Conservation (phyloP, 805 yeast species). For the Candida silvicultrix region DNA sequence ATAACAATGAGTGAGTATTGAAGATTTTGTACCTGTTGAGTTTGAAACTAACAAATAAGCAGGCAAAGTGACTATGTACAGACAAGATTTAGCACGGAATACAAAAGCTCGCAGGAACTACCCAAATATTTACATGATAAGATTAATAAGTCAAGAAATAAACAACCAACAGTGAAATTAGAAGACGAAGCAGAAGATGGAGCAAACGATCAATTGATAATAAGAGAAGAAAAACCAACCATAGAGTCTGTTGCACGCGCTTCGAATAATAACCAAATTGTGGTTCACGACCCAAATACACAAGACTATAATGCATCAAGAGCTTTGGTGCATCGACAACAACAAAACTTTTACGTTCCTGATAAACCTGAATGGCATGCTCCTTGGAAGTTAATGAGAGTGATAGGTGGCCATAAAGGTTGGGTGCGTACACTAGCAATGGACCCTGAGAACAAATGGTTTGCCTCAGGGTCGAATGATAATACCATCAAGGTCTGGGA, state of each 20-base stretch:
- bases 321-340: conserved; percentile 7
- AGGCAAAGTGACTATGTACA: conserved; percentile 23
- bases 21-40: neutral
- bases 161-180: neutral
- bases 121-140: conserved; percentile 24
- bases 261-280: neutral
- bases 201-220: conserved; percentile 3
- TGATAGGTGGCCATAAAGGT: conserved; percentile 86
- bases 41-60: neutral
- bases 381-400: conserved; percentile 67
- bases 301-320: conserved; percentile 10
- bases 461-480: conserved; percentile 88
- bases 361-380: conserved; percentile 39
- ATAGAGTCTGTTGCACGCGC: conserved; percentile 6
- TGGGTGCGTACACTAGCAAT: conserved; percentile 82
- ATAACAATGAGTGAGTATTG: conserved; percentile 3
- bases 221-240: conserved; percentile 2
- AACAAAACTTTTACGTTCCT: conserved; percentile 10
- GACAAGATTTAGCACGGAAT: conserved; percentile 25
- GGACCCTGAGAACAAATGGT: conserved; percentile 88
- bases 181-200: conserved; percentile 5
- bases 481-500: conserved; percentile 91
- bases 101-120: conserved; percentile 16
- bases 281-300: conserved; percentile 1
- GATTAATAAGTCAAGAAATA: conserved; percentile 13